Evolutionary conservation across 2,329 filamentous ascomycete species (phyloP), one percentile per base, ranked within the genome.

Genomic region (Trichoderma hamatum): DNA sequence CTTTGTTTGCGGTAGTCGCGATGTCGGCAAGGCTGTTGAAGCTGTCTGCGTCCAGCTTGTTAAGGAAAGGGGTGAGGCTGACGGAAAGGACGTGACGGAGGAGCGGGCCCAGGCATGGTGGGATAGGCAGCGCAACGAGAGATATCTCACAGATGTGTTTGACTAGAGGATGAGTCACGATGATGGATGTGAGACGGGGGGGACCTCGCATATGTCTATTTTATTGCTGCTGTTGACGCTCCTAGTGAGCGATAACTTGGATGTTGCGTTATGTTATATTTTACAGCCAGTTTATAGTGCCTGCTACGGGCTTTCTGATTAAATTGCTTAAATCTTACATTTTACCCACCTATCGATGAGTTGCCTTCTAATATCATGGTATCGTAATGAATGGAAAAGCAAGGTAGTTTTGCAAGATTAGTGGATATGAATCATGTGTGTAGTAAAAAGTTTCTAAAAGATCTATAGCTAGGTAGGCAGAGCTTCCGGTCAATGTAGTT

Each of bases 1-100:
- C 0, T 92, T 87, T 73, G 84, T 92, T 2, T 93, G 90, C 75
- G 90, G 90, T 4, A 87, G 86, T 54, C 80, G 82, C 5, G 80
- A 79, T 16, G 79, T 88, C 1, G 84, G 84, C 21, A 81, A 83
- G 63, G 84, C 79, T 0, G 79, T 88, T 19, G 80, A 82, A 69
- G 79, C 80, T 6, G 79, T 79, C 7, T 78, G 75, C 56, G 68
- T 82, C 19, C 74, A 73, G 61, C 77, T 82, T 28, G 77, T 80
- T 6, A 73, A 78, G 30, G 78, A 80, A 63, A 73, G 72, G 14
- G 74, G 74, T 65, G 72, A 72, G 70, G 77, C 76, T 69, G 75
- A 75, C 32, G 72, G 75, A 13, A 76, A 75, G 9, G 76, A 78
- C 55, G 70, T 79, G 1, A 78, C 74, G 1, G 77, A 82, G 34